phyloP scores from a whole-genome alignment of 148 eudicot species.

The Nyssa sinensis region DNA sequence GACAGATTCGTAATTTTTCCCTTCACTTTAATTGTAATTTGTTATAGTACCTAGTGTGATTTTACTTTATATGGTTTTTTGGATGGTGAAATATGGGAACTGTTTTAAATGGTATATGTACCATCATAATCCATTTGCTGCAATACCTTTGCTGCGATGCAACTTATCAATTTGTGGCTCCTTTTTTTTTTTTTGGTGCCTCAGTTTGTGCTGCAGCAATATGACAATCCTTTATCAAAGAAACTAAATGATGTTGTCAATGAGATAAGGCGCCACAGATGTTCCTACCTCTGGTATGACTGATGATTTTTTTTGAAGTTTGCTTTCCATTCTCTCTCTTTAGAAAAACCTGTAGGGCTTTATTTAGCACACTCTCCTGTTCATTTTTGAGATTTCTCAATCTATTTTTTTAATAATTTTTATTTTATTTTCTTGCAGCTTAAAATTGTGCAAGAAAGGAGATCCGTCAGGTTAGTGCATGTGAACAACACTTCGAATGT shows the following conservation, averaged over 20 bases:
- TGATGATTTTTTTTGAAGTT: constrained; percentile 2
- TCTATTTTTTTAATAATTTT: neutral
- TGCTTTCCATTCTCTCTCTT: neutral
- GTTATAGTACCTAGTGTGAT: neutral
- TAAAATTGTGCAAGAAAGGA: constrained; percentile 94
- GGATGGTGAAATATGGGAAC: neutral
- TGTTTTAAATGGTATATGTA: neutral
- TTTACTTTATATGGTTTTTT: neutral
- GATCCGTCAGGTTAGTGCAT: constrained; percentile 76
- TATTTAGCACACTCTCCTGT: neutral
- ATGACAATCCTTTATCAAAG: constrained; percentile 80
- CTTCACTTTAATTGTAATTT: neutral
- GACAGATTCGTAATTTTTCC: neutral
- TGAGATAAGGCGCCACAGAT: constrained; percentile 92
- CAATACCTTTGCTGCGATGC: neutral
- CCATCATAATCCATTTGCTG: constrained; percentile 6
- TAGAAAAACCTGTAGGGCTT: neutral
- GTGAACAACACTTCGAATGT: neutral
- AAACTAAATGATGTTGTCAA: constrained; percentile 82
- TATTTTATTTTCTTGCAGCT: constrained; percentile 48
- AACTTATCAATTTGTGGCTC: constrained; percentile 2
- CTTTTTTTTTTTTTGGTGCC: constrained; percentile 17
- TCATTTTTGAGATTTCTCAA: neutral
- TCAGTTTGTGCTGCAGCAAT: constrained; percentile 88
- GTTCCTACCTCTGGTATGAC: constrained; percentile 86